Percentiles rank a stretch among this genome's conserved stretches.
Evolutionary conservation across 1,139 yeast genomes (phyloP).

Genomic region (Hyphopichia khmerensis): DNA sequence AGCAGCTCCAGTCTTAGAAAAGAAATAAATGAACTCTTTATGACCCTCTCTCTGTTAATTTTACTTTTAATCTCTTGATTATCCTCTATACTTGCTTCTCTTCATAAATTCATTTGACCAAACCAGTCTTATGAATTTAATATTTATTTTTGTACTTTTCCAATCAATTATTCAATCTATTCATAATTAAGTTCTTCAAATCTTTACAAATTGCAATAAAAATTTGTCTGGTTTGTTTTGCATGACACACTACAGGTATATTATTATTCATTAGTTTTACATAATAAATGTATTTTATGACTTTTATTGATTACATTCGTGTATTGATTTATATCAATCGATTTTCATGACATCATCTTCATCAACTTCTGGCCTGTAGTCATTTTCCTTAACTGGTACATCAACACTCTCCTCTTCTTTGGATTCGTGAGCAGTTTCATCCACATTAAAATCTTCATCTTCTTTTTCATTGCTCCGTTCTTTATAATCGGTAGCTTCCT

Average conservation of each 20-base stretch:
- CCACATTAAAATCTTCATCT: not conserved
- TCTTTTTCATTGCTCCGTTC: not conserved
- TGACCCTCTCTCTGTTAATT: not conserved
- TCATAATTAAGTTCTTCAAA: too few species aligned
- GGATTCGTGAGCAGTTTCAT: not conserved
- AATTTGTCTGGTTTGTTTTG: too few species aligned
- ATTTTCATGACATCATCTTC: conserved; percentile 11
- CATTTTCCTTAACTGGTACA: conserved; percentile 4
- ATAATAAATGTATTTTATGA: not conserved
- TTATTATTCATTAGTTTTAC: not conserved
- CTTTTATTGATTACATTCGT: not conserved
- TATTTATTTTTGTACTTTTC: not conserved
- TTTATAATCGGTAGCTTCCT: not conserved
- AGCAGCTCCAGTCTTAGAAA: not conserved
- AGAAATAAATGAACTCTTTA: not conserved
- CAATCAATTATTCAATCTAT: not conserved
- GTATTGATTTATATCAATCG: not conserved
- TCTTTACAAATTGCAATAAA: too few species aligned
- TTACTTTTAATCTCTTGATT: not conserved
- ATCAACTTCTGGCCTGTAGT: conserved; percentile 7
- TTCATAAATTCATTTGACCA: not conserved
- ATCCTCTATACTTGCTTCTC: too few species aligned
- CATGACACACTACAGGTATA: not conserved
- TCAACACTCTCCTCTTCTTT: not conserved
- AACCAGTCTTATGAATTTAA: not conserved